These are phyloP conservation scores for Candida andamanensis DNA, from an alignment of 805 yeast genomes.

Conservation along the genomic window DNA sequence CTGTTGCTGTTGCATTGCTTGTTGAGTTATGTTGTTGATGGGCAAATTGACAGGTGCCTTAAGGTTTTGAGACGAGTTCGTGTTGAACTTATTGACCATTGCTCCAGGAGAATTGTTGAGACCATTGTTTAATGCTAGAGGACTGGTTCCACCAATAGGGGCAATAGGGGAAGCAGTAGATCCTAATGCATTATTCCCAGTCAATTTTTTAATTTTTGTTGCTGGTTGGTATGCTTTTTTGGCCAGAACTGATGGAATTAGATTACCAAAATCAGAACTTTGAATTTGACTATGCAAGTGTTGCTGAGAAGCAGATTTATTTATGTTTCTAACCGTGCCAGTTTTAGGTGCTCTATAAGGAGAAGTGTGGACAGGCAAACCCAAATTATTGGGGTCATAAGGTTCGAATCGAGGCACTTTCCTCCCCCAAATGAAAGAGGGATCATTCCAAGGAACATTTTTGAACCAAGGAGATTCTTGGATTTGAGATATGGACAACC, in stretches of 20 bases:
- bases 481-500: constrained; percentile 31
- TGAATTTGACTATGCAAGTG: constrained; percentile 37
- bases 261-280: constrained; percentile 22
- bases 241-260: constrained; percentile 26
- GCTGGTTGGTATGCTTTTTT: constrained; percentile 31
- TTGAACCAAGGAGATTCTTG: constrained; percentile 33
- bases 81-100: too few relatives aligned
- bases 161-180: too few relatives aligned
- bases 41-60: too few relatives aligned
- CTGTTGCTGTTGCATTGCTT: too few relatives aligned
- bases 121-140: too few relatives aligned
- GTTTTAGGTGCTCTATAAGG: constrained; percentile 18
- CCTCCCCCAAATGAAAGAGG: constrained; percentile 34
- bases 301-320: constrained; percentile 33
- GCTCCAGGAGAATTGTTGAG: too few relatives aligned
- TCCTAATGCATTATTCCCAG: too few relatives aligned
- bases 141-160: too few relatives aligned
- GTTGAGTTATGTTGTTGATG: too few relatives aligned
- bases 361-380: constrained; percentile 2
- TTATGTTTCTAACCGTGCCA: constrained; percentile 33
- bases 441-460: constrained; percentile 37
- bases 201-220: constrained; percentile 26
- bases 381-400: constrained; percentile 9
- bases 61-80: too few relatives aligned
- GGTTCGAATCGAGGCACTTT: constrained; percentile 29